Base-by-base conservation (phyloP, 345 rosid species). In the Linum tenue region DNA sequence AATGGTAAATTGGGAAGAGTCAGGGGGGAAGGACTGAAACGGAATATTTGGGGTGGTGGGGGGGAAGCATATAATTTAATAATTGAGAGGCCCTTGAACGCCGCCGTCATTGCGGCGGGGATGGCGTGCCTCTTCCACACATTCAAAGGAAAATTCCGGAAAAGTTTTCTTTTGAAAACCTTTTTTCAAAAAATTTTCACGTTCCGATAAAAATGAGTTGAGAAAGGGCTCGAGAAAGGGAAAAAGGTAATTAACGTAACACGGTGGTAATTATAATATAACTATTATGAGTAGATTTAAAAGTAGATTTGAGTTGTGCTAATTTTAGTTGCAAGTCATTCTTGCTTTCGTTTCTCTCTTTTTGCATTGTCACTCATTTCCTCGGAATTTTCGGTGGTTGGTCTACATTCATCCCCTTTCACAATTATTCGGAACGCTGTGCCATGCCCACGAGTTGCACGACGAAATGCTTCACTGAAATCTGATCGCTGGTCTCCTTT, bases 91-190 rank as follows among this genome's bases (percentile, higher is more conserved):
- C 70, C 75, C 73, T 66, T 68, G 64, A 65, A 35, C 85, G 72
- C 76, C 77, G 91, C 91, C 86, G 90, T 64, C 74, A 82, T 86
- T 79, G 86, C 98, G 96, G 98, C 97, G 78, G 79, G 69, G 79
- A 84, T 81, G 87, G 86, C 84, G 86, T 87, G 81, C 90, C 77
- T 76, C 39, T 7, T 59, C 12, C 53, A 48, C 53, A 15, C 14
- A 48, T 9, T 9, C 14, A 9, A 15, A 48, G 14, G 15, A 48
- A 48, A 7, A 2, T 15, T 9, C 53, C 12, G 14, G 14, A 48
- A 48, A 48, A 15, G 53, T 48, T 48, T 9, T 9, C 9, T 3
- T 48, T 9, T 48, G 14, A 48, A 22, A 4, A 22, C 7, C 62
- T 59, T 59, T 59, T 59, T 58, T 55, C 31, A 22, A 22, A 22